Percentiles rank a stretch among this genome's conserved stretches.
Evolutionary conservation across 352 stramenopile species (phyloP).

Genomic region (Lagenidium sp.): DNA sequence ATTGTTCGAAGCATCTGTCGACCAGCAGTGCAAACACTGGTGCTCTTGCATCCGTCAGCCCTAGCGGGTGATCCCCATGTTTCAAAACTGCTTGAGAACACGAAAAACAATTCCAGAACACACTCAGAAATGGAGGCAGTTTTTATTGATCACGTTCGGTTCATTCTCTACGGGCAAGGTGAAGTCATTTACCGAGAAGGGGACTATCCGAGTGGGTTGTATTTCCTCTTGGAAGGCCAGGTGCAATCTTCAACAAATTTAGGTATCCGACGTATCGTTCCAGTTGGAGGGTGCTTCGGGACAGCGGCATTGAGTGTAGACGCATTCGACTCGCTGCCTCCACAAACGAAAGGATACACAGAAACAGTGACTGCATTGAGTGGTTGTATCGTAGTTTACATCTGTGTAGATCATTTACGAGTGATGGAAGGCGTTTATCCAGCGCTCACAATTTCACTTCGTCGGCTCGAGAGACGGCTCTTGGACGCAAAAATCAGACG

Average conservation of each 20-base stretch:
- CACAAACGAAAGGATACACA: no score
- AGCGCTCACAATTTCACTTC: slow-evolving; percentile 16
- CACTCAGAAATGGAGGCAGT: slow-evolving; percentile 37
- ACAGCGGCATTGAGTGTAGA: slow-evolving; percentile 32
- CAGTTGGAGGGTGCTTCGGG: slow-evolving; percentile 38
- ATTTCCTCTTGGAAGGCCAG: slow-evolving; percentile 42
- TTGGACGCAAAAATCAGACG: slow-evolving; percentile 18
- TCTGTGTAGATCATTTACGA: slow-evolving; percentile 33
- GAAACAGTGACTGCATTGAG: slow-evolving; percentile 35
- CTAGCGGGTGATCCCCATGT: slow-evolving; percentile 8
- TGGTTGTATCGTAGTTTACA: slow-evolving; percentile 41
- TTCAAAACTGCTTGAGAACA: background rate
- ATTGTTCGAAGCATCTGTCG: slow-evolving; percentile 50
- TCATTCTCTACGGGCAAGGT: slow-evolving; percentile 45
- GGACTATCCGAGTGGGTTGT: slow-evolving; percentile 35
- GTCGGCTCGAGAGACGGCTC: slow-evolving; percentile 19
- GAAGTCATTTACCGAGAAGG: slow-evolving; percentile 50
- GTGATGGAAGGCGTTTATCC: slow-evolving; percentile 25
- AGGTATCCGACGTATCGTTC: no score
- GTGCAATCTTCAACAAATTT: no score
- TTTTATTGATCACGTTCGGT: slow-evolving; percentile 45
- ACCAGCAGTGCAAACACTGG: slow-evolving; percentile 31
- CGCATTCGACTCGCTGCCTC: no score
- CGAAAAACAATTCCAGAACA: slow-evolving; percentile 9
- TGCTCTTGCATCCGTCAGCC: slow-evolving; percentile 26